Conservation (phyloP, 257 asterid species). For the Nicotiana tabacum region DNA sequence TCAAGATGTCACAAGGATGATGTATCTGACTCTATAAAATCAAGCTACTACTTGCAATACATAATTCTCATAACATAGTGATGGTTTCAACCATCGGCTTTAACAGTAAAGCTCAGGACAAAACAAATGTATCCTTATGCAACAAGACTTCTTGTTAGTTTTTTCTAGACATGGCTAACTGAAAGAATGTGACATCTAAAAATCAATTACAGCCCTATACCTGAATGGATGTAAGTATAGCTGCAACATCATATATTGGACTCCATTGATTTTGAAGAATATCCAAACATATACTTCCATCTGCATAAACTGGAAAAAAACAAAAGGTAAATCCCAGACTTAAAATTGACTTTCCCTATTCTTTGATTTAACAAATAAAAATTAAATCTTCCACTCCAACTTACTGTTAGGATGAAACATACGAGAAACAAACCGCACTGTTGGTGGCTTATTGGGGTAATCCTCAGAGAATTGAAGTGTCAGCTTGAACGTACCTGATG, state of each 20-base stretch:
- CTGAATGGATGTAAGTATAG: constrained; percentile 89
- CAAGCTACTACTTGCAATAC: neutral
- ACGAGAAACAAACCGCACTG: constrained; percentile 74
- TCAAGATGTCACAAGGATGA: neutral
- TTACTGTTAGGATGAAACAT: constrained; percentile 92
- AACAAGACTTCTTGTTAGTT: no score
- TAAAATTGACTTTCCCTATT: constrained; percentile 3
- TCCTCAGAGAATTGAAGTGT: constrained; percentile 73
- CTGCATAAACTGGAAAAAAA: constrained; percentile 72
- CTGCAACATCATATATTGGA: constrained; percentile 91
- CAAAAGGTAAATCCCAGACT: constrained; percentile 4
- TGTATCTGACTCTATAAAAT: neutral
- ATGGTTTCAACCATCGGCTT: neutral
- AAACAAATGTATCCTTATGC: no score
- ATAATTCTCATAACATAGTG: neutral
- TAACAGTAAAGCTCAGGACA: neutral
- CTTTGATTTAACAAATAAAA: constrained; percentile 1
- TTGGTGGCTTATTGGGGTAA: constrained; percentile 80
- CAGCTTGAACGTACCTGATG: constrained; percentile 67
- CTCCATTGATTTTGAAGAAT: constrained; percentile 98
- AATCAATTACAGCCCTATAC: constrained; percentile 23
- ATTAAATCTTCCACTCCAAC: constrained; percentile 13
- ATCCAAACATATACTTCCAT: constrained; percentile 92
- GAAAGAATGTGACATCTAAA: neutral
- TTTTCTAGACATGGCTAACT: neutral